Evolutionary conservation across 768 basidiomycete genomes (phyloP).

Genomic region (Boletus patriciae): DNA sequence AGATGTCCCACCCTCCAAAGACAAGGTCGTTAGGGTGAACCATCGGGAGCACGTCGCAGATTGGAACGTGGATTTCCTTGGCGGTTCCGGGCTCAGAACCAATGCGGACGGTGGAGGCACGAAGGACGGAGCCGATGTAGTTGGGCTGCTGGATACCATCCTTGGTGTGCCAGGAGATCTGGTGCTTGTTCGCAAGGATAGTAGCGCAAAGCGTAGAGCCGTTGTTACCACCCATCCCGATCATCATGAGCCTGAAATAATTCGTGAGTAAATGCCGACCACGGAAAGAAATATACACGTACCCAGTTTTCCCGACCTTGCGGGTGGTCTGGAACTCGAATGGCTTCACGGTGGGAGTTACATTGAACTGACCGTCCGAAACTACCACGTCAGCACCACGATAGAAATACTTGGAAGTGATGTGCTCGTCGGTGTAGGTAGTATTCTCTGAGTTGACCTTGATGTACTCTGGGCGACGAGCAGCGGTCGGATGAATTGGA

Average conservation of each 20-base stretch:
- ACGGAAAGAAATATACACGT: constrained; percentile 33
- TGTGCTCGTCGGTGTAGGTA: constrained; percentile 75
- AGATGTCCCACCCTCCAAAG: constrained; percentile 98
- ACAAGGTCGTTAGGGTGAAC: constrained; percentile 98
- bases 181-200: constrained; percentile 93
- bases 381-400: constrained; percentile 72
- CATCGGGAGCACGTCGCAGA: constrained; percentile 94
- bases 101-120: constrained; percentile 92
- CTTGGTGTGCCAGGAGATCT: constrained; percentile 95
- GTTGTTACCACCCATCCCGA: constrained; percentile 97
- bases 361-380: constrained; percentile 69
- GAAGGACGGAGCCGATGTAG: constrained; percentile 95
- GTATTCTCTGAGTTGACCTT: constrained; percentile 82
- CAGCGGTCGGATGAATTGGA: constrained; percentile 83
- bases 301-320: constrained; percentile 91
- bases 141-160: constrained; percentile 89
- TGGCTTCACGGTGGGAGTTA: constrained; percentile 75
- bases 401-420: constrained; percentile 80
- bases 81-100: constrained; percentile 77
- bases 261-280: background rate
- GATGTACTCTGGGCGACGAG: constrained; percentile 72
- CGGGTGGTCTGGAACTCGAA: constrained; percentile 92
- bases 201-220: constrained; percentile 93
- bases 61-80: constrained; percentile 89
- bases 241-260: constrained; percentile 80